Evolutionary conservation across 169 alveolate genomes (phyloP).

Genomic region (Plasmodium vinckei): DNA sequence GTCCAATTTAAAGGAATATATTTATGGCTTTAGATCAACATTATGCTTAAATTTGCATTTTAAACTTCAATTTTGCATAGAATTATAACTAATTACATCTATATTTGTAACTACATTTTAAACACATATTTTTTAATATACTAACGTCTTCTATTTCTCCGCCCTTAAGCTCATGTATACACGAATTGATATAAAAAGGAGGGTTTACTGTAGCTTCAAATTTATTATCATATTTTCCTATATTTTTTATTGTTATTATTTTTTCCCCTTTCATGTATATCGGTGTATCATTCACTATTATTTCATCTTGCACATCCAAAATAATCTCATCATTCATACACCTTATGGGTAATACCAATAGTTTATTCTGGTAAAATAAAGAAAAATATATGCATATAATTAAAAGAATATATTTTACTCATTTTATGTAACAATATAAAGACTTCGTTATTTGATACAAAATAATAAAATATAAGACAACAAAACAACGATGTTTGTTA

Average conservation of each 20-base stretch:
- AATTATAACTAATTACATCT: no score
- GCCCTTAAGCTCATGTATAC: constrained; percentile 32
- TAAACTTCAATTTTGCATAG: no score
- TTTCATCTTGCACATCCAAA: constrained; percentile 71
- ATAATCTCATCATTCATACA: constrained; percentile 55
- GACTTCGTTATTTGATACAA: no score
- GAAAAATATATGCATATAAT: background rate
- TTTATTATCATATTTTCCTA: constrained; percentile 70
- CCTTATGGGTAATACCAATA: constrained; percentile 45
- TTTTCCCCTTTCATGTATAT: constrained; percentile 61
- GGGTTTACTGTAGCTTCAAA: constrained; percentile 46
- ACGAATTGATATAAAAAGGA: constrained; percentile 57
- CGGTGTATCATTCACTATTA: constrained; percentile 49
- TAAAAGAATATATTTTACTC: background rate
- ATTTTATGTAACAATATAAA: constrained; percentile 15
- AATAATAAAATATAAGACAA: no score
- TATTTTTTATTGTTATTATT: constrained; percentile 63
- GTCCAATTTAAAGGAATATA: no score
- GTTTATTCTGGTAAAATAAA: constrained; percentile 19
- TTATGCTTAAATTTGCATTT: no score
- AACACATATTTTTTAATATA: background rate
- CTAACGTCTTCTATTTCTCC: constrained; percentile 66
- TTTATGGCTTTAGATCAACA: no score
- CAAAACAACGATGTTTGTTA: no score
- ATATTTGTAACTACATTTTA: no score